Percentiles rank a stretch among this genome's conserved stretches.
phyloP scores from a whole-genome alignment of 164 flowering plant species.

The Brasenia schreberi region DNA sequence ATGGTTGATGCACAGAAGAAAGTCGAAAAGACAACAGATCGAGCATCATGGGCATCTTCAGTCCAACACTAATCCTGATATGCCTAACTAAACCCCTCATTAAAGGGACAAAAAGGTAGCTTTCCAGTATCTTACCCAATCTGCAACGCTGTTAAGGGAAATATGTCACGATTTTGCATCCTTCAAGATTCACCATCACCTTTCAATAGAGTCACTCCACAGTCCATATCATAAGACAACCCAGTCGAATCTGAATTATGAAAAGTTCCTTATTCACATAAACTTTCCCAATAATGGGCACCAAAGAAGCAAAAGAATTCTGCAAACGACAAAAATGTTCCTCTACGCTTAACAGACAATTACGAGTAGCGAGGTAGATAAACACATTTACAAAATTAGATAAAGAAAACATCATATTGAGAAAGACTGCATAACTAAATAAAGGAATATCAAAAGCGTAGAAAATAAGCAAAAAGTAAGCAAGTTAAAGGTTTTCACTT shows the following conservation, averaged over 20 bases:
- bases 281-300: background rate
- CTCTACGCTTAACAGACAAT: no score
- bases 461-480: no score
- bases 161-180: slow-evolving; percentile 3
- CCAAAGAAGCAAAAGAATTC: background rate
- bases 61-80: no score
- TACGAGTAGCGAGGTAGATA: no score
- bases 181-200: background rate
- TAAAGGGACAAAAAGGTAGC: no score
- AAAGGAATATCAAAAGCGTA: no score
- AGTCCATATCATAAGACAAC: background rate
- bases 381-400: no score
- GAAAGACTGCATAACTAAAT: no score
- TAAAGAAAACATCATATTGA: no score
- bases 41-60: background rate
- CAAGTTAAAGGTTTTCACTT: no score
- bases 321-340: background rate
- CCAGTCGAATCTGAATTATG: background rate
- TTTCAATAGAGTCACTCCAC: background rate
- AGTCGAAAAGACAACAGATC: background rate
- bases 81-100: no score
- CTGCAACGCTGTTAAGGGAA: slow-evolving; percentile 10
- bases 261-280: background rate
- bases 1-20: background rate
- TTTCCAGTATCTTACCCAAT: slow-evolving; percentile 7